A percentile compares a stretch with the other conserved stretches of the same genome.
phyloP scores from a whole-genome alignment of 2,329 filamentous ascomycete species.

The Xylariaceae sp. region DNA sequence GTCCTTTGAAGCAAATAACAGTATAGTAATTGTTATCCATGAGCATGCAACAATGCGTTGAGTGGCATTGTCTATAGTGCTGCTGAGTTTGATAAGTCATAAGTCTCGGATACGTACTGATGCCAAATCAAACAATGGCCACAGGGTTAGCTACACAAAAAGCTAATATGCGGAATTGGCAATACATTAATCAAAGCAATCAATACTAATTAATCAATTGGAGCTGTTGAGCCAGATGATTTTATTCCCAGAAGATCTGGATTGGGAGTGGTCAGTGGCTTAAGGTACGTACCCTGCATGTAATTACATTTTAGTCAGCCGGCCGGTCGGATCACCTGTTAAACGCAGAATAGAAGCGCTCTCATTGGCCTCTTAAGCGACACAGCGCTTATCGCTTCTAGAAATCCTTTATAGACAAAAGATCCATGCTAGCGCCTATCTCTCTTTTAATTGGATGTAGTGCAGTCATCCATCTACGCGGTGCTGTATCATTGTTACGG shows the following conservation, averaged over 20 bases:
- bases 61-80: neutral
- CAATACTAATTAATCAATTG: too few species aligned
- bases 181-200: too few species aligned
- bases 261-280: too few species aligned
- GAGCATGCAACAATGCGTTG: too few species aligned
- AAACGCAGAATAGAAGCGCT: neutral
- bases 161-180: neutral
- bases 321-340: constrained; percentile 4
- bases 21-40: too few species aligned
- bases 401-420: neutral
- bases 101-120: constrained; percentile 1
- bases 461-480: constrained; percentile 2
- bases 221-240: too few species aligned
- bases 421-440: neutral
- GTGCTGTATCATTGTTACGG: too few species aligned
- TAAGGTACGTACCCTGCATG: neutral
- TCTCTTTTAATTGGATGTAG: constrained; percentile 6
- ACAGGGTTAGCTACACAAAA: neutral
- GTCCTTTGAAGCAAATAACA: too few species aligned
- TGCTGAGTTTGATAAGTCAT: neutral
- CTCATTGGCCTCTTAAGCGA: constrained; percentile 25
- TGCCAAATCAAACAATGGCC: neutral
- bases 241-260: too few species aligned
- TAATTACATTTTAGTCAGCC: neutral
- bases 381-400: constrained; percentile 13